Conservation (phyloP, 108 stramenopile genomes). For the Craspedostauros australis region DNA sequence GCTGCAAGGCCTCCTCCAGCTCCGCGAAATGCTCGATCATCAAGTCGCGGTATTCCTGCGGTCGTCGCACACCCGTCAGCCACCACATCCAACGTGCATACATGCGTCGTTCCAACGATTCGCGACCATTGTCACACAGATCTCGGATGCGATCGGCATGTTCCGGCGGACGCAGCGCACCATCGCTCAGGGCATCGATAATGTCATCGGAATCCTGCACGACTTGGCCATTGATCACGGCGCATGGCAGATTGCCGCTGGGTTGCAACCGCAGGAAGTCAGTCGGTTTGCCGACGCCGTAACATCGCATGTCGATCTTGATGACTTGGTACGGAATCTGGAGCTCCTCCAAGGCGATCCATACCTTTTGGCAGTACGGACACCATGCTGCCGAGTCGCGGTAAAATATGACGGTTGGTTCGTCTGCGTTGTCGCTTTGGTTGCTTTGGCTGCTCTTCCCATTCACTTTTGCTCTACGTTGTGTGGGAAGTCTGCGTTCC, state of each 20-base stretch:
- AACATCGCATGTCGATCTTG: conserved; percentile 75
- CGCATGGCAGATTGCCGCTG: conserved; percentile 41
- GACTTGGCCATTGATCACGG: no score
- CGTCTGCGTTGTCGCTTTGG: conserved; percentile 29
- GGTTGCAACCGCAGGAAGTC: conserved; percentile 40
- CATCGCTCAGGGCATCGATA: conserved; percentile 3
- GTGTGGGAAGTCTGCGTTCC: no score
- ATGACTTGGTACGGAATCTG: conserved; percentile 65
- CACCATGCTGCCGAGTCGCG: conserved; percentile 72
- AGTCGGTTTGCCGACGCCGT: conserved; percentile 44
- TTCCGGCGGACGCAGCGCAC: no score
- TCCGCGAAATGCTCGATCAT: conserved; percentile 39
- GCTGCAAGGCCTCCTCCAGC: conserved; percentile 40
- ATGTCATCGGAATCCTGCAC: conserved; percentile 9
- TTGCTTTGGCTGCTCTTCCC: no score
- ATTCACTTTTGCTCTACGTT: no score
- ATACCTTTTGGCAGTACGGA: conserved; percentile 72
- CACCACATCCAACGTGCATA: conserved; percentile 70
- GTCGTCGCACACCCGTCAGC: conserved; percentile 49
- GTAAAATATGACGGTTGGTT: conserved; percentile 43
- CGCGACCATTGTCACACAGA: conserved; percentile 8
- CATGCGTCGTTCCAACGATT: conserved; percentile 48
- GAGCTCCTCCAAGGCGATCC: conserved; percentile 56
- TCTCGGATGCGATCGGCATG: background rate
- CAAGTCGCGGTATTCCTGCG: conserved; percentile 16